Evolutionary conservation across 116 monocot genomes (phyloP).

Genomic region (Cymodocea nodosa): DNA sequence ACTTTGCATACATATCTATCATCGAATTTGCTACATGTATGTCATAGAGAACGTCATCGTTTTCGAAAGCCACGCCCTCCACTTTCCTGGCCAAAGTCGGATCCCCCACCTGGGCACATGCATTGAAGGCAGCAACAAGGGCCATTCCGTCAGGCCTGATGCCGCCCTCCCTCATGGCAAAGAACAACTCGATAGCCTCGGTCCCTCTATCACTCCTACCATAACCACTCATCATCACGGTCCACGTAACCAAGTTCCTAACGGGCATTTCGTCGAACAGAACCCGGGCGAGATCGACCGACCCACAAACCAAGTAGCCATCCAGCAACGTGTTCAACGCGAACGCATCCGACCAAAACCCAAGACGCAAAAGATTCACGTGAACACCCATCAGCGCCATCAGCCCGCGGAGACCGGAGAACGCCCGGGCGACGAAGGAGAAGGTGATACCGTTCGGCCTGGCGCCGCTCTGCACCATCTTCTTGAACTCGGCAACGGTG

Average conservation of each 20-base stretch:
- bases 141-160: constrained; percentile 17
- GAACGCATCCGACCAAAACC: constrained; percentile 11
- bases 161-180: constrained; percentile 1
- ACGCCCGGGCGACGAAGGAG: constrained; percentile 16
- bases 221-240: constrained; percentile 6
- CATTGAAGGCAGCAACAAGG: constrained; percentile 26
- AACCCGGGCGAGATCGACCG: constrained; percentile 6
- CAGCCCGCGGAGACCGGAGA: neutral
- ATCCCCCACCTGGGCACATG: constrained; percentile 12
- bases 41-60: constrained; percentile 9
- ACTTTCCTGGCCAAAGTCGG: constrained; percentile 10
- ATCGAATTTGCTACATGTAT: constrained; percentile 6
- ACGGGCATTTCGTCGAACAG: constrained; percentile 28
- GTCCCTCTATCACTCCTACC: neutral
- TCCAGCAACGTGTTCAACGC: constrained; percentile 12
- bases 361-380: constrained; percentile 6
- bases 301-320: constrained; percentile 10
- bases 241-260: constrained; percentile 37
- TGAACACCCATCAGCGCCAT: constrained; percentile 7
- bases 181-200: constrained; percentile 5
- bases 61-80: constrained; percentile 9
- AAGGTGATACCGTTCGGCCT: constrained; percentile 20
- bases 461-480: constrained; percentile 8
- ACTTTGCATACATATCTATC: constrained; percentile 45
- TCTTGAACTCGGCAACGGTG: constrained; percentile 4